phyloP scores from a whole-genome alignment of 192 early-diverging fungal genomes.

The Umbelopsis ramanniana region DNA sequence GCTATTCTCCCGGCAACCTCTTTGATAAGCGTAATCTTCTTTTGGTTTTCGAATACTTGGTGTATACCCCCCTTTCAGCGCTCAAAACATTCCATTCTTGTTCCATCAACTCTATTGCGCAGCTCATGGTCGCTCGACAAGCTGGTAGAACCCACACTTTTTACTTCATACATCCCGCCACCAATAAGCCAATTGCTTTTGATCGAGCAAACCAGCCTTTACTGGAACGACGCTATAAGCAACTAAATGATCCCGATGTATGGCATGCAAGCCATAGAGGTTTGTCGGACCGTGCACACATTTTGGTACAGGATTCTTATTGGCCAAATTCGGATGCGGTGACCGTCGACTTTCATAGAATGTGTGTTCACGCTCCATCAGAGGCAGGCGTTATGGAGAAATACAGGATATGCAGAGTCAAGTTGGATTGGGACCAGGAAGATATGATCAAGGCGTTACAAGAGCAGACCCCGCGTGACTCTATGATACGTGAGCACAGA shows the following conservation, averaged over 20 bases:
- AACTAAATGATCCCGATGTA: constrained; percentile 2
- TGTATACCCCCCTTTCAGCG: not conserved
- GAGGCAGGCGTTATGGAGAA: constrained; percentile 6
- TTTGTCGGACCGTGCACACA: constrained; percentile 8
- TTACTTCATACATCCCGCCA: constrained; percentile 21
- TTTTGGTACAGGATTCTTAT: constrained; percentile 23
- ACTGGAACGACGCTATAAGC: constrained; percentile 22
- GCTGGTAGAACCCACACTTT: constrained; percentile 23
- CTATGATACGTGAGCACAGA: constrained; percentile 15
- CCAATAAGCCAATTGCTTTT: constrained; percentile 18
- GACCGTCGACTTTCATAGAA: constrained; percentile 6
- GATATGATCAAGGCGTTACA: constrained; percentile 16
- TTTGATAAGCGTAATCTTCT: not conserved
- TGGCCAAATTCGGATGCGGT: constrained; percentile 24
- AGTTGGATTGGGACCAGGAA: constrained; percentile 20
- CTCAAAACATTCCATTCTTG: not conserved
- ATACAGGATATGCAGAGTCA: constrained; percentile 21
- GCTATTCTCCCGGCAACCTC: not conserved
- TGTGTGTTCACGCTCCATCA: constrained; percentile 18
- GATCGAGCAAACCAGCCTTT: constrained; percentile 26
- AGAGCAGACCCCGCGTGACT: constrained; percentile 8
- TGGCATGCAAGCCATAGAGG: constrained; percentile 15
- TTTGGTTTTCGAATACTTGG: constrained; percentile 1
- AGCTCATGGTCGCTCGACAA: constrained; percentile 27
- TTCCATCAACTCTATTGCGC: not conserved